Conservation (phyloP, 2,329 filamentous ascomycete species). For the Apiospora arundinis region DNA sequence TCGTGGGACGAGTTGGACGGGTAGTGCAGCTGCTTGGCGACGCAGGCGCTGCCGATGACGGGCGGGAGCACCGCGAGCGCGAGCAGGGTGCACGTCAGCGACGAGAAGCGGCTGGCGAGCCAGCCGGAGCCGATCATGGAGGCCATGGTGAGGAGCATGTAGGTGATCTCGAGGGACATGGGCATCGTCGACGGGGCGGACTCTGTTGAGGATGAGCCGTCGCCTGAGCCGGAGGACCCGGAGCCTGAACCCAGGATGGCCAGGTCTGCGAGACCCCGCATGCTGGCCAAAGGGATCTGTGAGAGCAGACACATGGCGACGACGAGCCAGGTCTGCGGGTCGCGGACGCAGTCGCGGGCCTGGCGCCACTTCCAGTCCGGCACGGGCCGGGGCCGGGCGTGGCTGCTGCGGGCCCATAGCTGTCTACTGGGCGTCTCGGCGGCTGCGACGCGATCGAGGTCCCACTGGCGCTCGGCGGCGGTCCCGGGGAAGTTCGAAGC, state of each 20-base stretch:
- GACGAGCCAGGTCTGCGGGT: slow-evolving; percentile 67
- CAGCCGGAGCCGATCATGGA: slow-evolving; percentile 57
- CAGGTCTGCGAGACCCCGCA: slow-evolving; percentile 64
- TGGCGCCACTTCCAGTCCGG: slow-evolving; percentile 58
- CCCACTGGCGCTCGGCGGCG: slow-evolving; percentile 54
- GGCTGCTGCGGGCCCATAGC: slow-evolving; percentile 13
- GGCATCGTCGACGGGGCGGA: background rate
- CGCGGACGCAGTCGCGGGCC: slow-evolving; percentile 57
- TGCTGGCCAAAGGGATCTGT: slow-evolving; percentile 68
- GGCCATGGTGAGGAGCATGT: slow-evolving; percentile 57
- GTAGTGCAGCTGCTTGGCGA: slow-evolving; percentile 47
- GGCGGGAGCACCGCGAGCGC: slow-evolving; percentile 56
- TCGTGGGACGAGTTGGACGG: background rate
- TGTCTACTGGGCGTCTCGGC: slow-evolving; percentile 60
- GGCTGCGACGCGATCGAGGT: slow-evolving; percentile 52
- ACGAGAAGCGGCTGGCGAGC: slow-evolving; percentile 57
- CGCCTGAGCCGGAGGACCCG: slow-evolving; percentile 53
- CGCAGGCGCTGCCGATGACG: slow-evolving; percentile 59
- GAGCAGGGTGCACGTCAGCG: slow-evolving; percentile 58
- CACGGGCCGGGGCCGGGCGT: slow-evolving; percentile 32
- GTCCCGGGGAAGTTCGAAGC: slow-evolving; percentile 35
- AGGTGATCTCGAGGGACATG: slow-evolving; percentile 60
- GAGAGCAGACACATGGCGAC: slow-evolving; percentile 58
- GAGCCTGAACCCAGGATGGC: slow-evolving; percentile 63
- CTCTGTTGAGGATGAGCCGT: background rate